Evolutionary conservation across 176 grass and related monocot genomes (phyloP).

Genomic region (Dactylis glomerata): DNA sequence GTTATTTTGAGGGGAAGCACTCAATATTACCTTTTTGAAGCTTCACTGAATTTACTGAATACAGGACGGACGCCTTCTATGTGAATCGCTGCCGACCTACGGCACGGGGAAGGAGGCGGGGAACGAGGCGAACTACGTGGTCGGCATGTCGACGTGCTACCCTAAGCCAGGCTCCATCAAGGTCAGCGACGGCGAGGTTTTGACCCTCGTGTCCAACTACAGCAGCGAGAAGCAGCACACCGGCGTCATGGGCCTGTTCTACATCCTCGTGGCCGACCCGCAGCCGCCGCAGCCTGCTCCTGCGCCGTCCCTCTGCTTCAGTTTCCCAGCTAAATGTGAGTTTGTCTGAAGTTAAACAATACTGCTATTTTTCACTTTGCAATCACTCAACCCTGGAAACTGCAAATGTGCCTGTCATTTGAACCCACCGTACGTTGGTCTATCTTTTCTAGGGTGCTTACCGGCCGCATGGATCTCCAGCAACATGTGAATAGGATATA

Average conservation of each 20-base stretch:
- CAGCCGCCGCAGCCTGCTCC: background rate
- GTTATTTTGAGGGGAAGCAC: background rate
- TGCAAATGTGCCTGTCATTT: background rate
- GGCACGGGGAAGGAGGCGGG: too few species aligned
- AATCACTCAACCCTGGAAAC: background rate
- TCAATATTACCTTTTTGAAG: background rate
- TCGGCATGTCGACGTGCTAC: conserved; percentile 85
- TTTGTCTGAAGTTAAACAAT: background rate
- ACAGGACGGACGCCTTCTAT: conserved; percentile 71
- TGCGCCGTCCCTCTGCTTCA: conserved; percentile 30
- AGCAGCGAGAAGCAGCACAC: conserved; percentile 58
- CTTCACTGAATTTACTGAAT: too few species aligned
- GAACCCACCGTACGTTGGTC: background rate
- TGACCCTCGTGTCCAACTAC: conserved; percentile 84
- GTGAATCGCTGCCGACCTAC: too few species aligned
- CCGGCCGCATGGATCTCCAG: conserved; percentile 35
- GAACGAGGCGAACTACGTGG: conserved; percentile 74
- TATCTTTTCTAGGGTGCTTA: conserved; percentile 22
- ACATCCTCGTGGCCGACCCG: conserved; percentile 76
- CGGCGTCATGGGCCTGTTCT: conserved; percentile 86
- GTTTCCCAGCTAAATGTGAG: conserved; percentile 55
- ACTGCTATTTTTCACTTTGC: too few species aligned
- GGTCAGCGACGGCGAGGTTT: conserved; percentile 53
- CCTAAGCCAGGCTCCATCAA: conserved; percentile 55
- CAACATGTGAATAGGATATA: conserved; percentile 16